A percentile compares a stretch with the other conserved stretches of the same genome.
Evolutionary conservation across 2,329 filamentous ascomycete genomes (phyloP).

Genomic region (Pezicula carpinea): DNA sequence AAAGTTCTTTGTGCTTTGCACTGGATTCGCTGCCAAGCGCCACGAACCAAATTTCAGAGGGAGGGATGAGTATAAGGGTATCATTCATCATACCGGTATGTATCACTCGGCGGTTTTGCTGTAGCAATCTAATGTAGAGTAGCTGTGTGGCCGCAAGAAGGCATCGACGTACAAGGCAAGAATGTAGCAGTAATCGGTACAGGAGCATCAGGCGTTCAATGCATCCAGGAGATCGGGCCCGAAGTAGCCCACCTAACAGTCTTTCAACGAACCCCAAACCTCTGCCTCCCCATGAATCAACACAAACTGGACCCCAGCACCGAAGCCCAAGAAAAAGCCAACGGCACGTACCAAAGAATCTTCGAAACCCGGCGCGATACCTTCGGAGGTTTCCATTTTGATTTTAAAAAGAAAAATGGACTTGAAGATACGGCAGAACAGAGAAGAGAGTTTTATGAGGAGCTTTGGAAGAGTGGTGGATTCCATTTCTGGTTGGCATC

Average conservation of each 20-base stretch:
- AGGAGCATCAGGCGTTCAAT: slow-evolving; percentile 23
- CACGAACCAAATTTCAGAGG: slow-evolving; percentile 20
- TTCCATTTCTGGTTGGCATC: slow-evolving; percentile 41
- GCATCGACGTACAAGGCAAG: slow-evolving; percentile 45
- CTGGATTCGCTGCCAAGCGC: slow-evolving; percentile 22
- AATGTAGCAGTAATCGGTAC: slow-evolving; percentile 51
- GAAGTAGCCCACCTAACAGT: slow-evolving; percentile 38
- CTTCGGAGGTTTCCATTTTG: slow-evolving; percentile 48
- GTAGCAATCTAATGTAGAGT: not conserved
- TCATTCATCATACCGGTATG: slow-evolving; percentile 19
- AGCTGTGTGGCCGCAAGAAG: slow-evolving; percentile 21
- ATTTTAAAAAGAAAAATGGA: slow-evolving; percentile 40
- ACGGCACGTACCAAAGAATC: slow-evolving; percentile 32
- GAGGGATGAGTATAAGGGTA: slow-evolving; percentile 21
- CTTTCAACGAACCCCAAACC: slow-evolving; percentile 55
- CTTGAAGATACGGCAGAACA: slow-evolving; percentile 38
- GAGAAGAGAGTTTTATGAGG: slow-evolving; percentile 38
- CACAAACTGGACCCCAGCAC: slow-evolving; percentile 31
- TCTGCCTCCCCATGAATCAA: slow-evolving; percentile 54
- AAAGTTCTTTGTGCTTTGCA: slow-evolving; percentile 19
- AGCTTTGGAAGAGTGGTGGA: slow-evolving; percentile 40
- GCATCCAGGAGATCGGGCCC: slow-evolving; percentile 26
- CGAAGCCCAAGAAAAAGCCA: slow-evolving; percentile 39
- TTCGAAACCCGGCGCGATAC: slow-evolving; percentile 40
- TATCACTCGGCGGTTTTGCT: slow-evolving; percentile 5